Conservation (phyloP, 2,329 filamentous ascomycete genomes). For the Lachnellula occidentalis region DNA sequence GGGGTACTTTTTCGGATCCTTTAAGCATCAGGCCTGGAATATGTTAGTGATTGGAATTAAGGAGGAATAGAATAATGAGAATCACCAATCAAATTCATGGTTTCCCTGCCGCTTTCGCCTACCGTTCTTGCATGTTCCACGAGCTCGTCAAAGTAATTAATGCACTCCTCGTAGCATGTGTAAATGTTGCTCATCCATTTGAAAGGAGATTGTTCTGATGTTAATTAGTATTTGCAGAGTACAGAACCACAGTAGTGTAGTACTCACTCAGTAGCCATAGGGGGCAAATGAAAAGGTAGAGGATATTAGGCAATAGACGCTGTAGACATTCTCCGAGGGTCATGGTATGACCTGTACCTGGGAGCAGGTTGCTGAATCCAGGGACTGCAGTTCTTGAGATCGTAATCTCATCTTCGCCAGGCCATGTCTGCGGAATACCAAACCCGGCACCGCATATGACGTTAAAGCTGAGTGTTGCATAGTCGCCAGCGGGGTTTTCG, state of each 20-base stretch:
- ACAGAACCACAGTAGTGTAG: neutral
- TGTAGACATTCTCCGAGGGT: conserved; percentile 45
- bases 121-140: conserved; percentile 32
- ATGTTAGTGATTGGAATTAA: neutral
- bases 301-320: conserved; percentile 41
- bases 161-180: conserved; percentile 41
- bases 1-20: conserved; percentile 10
- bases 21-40: conserved; percentile 19
- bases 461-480: conserved; percentile 46
- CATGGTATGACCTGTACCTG: conserved; percentile 35
- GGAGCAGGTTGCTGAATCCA: conserved; percentile 17
- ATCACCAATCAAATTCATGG: conserved; percentile 25
- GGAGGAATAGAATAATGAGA: neutral
- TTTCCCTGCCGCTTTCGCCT: conserved; percentile 19
- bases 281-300: conserved; percentile 42
- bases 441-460: conserved; percentile 51
- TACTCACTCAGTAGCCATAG: conserved; percentile 38
- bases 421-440: conserved; percentile 31
- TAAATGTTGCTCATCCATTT: conserved; percentile 37
- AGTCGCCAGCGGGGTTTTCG: conserved; percentile 37
- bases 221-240: neutral
- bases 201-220: conserved; percentile 31
- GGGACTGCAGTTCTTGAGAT: conserved; percentile 13
- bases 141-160: conserved; percentile 46
- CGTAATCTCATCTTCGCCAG: conserved; percentile 37